A percentile compares a stretch with the other conserved stretches of the same genome.
Evolutionary conservation across 2,329 filamentous ascomycete genomes (phyloP).

Genomic region (Plectosphaerella cucumerina): DNA sequence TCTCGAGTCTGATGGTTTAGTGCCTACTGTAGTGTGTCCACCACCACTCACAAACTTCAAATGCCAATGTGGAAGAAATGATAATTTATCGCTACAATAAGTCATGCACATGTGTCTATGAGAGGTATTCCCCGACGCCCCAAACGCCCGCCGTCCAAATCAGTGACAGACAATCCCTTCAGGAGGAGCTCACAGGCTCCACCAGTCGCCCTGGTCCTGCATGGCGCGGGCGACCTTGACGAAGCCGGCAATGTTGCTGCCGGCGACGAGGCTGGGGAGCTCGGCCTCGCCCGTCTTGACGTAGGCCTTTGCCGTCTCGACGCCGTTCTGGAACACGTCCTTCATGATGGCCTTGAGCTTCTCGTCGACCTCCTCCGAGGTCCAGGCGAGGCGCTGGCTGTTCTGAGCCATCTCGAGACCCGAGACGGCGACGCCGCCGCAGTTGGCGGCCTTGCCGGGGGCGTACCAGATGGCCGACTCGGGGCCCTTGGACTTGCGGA

Average conservation of each 20-base stretch:
- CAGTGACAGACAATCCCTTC: not conserved
- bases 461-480: slow-evolving; percentile 82
- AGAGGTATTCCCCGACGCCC: not conserved
- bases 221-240: slow-evolving; percentile 93
- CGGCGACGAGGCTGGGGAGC: slow-evolving; percentile 85
- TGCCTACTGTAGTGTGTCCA: too few relatives aligned
- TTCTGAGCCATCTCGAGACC: slow-evolving; percentile 99
- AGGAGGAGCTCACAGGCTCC: slow-evolving; percentile 23
- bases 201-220: slow-evolving; percentile 97
- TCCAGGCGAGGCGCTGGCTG: slow-evolving; percentile 80
- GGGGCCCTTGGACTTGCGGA: slow-evolving; percentile 64
- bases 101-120: not conserved
- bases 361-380: slow-evolving; percentile 80
- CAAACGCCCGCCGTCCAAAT: not conserved
- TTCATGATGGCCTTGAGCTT: slow-evolving; percentile 96
- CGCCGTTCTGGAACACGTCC: slow-evolving; percentile 82
- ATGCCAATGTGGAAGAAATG: too few relatives aligned
- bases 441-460: slow-evolving; percentile 95
- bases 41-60: too few relatives aligned
- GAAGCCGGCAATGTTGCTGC: slow-evolving; percentile 96
- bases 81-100: not conserved
- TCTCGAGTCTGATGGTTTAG: too few relatives aligned
- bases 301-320: slow-evolving; percentile 87
- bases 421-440: slow-evolving; percentile 93
- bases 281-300: slow-evolving; percentile 74